phyloP scores from a whole-genome alignment of 352 stramenopile species.

The Phytophthora parvispora region DNA sequence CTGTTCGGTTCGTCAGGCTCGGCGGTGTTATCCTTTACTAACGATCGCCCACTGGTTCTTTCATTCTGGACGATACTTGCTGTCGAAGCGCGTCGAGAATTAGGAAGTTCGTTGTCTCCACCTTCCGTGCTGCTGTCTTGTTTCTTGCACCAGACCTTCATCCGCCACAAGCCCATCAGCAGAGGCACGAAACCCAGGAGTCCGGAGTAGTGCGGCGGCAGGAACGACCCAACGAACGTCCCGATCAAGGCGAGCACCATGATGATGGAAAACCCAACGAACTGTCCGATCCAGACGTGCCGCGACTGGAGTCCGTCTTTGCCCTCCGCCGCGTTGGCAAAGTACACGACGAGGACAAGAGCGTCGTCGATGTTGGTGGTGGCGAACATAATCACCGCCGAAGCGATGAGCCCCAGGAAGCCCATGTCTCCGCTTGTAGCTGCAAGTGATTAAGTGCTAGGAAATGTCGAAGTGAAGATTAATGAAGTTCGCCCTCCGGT shows the following conservation, averaged over 20 bases:
- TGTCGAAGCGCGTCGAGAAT: too few relatives aligned
- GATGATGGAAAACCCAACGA: neutral
- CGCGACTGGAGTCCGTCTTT: slow-evolving; percentile 1
- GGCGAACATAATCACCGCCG: slow-evolving; percentile 24
- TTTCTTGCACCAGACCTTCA: slow-evolving; percentile 9
- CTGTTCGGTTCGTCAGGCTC: neutral
- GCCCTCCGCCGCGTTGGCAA: slow-evolving; percentile 11
- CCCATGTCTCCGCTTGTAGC: too few relatives aligned
- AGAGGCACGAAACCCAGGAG: slow-evolving; percentile 6
- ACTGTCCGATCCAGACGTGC: slow-evolving; percentile 11
- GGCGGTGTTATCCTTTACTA: neutral
- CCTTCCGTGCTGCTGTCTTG: neutral
- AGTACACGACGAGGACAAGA: slow-evolving; percentile 25
- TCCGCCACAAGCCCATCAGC: slow-evolving; percentile 3
- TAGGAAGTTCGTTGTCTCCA: too few relatives aligned
- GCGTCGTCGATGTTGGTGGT: slow-evolving; percentile 31
- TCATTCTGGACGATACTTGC: too few relatives aligned
- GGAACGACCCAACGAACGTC: neutral
- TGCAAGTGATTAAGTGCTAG: too few relatives aligned
- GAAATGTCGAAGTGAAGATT: too few relatives aligned
- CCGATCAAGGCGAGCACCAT: neutral
- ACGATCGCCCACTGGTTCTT: neutral
- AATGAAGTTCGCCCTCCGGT: too few relatives aligned
- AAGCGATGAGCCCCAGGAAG: neutral
- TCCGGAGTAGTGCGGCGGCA: slow-evolving; percentile 8